phyloP scores from a whole-genome alignment of 306 rosid species.

The Psophocarpus tetragonolobus region DNA sequence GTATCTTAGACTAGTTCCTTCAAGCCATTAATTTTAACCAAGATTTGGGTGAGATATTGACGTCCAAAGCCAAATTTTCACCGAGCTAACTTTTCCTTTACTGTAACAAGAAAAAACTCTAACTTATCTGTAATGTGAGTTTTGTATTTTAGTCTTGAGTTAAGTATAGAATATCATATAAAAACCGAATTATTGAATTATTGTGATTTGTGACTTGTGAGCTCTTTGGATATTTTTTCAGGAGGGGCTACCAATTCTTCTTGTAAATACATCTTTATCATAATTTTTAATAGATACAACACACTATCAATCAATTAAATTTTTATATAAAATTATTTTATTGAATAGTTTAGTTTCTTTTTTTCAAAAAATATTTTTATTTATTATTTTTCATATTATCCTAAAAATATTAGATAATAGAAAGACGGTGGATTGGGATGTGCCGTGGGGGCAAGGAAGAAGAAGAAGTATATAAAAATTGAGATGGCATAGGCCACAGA shows the following conservation, averaged over 20 bases:
- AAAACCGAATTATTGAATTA: not conserved
- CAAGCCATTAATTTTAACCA: not conserved
- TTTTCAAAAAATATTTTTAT: not conserved
- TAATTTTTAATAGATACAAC: not conserved
- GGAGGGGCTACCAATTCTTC: not conserved
- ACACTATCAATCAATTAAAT: too few relatives aligned
- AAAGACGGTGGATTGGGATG: not conserved
- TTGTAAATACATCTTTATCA: not conserved
- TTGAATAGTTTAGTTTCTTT: too few relatives aligned
- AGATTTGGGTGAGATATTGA: not conserved
- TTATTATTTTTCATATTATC: not conserved
- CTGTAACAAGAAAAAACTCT: not conserved
- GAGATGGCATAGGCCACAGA: not conserved
- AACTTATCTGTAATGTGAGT: not conserved
- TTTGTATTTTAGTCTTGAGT: too few relatives aligned
- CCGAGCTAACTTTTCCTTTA: not conserved
- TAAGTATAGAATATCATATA: not conserved
- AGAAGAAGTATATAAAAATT: not conserved
- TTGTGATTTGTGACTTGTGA: not conserved
- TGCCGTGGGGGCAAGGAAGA: not conserved
- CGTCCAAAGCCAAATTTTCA: not conserved
- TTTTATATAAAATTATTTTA: too few relatives aligned
- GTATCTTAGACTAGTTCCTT: not conserved
- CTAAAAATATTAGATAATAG: not conserved
- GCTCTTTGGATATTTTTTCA: not conserved